A percentile compares a stretch with the other conserved stretches of the same genome.
Evolutionary conservation across 495 filamentous ascomycete species (phyloP).

Genomic region (Cercophora samala): DNA sequence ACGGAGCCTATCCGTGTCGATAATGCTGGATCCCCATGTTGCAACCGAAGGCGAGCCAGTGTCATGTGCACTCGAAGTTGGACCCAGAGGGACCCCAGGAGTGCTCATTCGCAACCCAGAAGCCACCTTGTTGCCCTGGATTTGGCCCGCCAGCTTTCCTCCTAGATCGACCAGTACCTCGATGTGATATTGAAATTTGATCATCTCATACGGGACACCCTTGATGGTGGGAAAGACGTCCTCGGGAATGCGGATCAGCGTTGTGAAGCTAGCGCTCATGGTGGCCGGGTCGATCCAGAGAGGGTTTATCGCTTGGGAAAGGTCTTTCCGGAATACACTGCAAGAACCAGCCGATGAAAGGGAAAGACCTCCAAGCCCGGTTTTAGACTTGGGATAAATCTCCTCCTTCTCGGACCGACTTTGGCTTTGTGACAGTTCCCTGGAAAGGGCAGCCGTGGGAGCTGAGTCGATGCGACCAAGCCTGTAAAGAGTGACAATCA

Average conservation of each 20-base stretch:
- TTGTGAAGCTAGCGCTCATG: conserved; percentile 72
- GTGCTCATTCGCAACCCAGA: conserved; percentile 20
- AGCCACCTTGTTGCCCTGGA: conserved; percentile 43
- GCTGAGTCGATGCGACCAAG: conserved; percentile 89
- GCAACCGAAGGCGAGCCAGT: conserved; percentile 36
- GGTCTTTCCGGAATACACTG: conserved; percentile 89
- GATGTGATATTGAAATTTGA: conserved; percentile 88
- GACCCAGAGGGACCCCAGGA: conserved; percentile 16
- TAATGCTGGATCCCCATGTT: conserved; percentile 68
- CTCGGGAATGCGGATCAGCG: conserved; percentile 80
- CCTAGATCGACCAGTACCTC: conserved; percentile 91
- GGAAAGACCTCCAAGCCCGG: conserved; percentile 75
- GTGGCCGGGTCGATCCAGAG: conserved; percentile 78
- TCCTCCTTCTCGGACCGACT: conserved; percentile 68
- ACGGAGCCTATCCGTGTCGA: conserved; percentile 84
- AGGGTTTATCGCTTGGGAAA: conserved; percentile 81
- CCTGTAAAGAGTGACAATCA: conserved; percentile 89
- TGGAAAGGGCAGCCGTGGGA: conserved; percentile 58
- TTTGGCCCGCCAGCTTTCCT: conserved; percentile 68
- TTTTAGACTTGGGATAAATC: conserved; percentile 68
- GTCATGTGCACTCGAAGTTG: conserved; percentile 32
- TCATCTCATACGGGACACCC: conserved; percentile 82
- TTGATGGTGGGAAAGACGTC: conserved; percentile 91
- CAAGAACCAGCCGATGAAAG: conserved; percentile 75
- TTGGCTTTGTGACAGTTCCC: conserved; percentile 60